Conservation (phyloP, 208 protist genomes). For the Entamoeba moshkovskii region DNA sequence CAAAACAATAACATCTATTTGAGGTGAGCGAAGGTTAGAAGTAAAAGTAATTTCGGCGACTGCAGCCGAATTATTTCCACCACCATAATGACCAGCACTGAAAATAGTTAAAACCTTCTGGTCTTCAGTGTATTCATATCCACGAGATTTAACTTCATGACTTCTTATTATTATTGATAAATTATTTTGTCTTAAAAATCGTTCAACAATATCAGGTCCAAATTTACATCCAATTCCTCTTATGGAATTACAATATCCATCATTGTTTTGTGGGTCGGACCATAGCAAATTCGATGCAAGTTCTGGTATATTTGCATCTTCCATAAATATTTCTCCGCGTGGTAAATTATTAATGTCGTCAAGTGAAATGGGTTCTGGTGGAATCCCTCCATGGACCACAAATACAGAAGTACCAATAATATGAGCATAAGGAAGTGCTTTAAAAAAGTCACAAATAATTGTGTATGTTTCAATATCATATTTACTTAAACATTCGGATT, state of each 20-base stretch:
- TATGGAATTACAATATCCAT: neutral
- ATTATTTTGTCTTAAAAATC: neutral
- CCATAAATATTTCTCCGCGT: neutral
- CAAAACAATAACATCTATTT: neutral
- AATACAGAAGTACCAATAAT: conserved; percentile 3
- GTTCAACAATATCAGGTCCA: neutral
- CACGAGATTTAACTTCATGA: neutral
- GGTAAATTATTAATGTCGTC: conserved; percentile 7
- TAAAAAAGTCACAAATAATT: conserved; percentile 23
- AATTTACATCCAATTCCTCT: neutral
- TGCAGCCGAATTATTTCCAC: neutral
- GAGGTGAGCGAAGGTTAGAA: neutral
- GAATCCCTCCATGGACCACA: conserved; percentile 34
- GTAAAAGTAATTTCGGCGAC: neutral
- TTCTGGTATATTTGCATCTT: neutral
- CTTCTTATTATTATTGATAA: neutral
- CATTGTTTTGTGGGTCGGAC: neutral
- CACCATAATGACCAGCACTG: neutral
- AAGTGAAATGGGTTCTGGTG: conserved; percentile 9
- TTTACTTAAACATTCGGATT: conserved; percentile 16
- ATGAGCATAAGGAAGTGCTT: neutral
- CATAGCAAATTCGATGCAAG: neutral
- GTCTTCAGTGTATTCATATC: neutral
- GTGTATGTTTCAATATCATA: conserved; percentile 7
- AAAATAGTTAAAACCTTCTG: neutral